These are phyloP conservation scores for Alternaria rosae DNA, from an alignment of 2,329 filamentous ascomycete genomes.

Conservation along the genomic window DNA sequence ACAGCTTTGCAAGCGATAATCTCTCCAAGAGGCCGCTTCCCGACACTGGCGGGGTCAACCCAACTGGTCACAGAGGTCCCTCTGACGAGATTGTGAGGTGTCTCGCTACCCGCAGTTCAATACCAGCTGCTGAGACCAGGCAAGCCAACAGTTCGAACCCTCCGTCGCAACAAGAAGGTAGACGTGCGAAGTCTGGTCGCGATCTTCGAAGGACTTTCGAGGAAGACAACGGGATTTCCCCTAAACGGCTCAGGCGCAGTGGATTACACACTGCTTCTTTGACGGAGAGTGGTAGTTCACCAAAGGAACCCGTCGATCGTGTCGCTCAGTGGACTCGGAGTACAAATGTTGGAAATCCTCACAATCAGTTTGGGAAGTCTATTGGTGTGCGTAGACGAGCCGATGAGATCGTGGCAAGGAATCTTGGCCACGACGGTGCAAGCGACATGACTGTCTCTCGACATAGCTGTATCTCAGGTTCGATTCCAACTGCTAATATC, in stretches of 20 bases:
- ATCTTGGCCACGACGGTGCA: slow-evolving; percentile 36
- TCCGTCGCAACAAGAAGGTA: slow-evolving; percentile 1
- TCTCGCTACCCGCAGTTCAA: slow-evolving; percentile 15
- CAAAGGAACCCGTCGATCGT: slow-evolving; percentile 4
- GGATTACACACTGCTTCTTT: slow-evolving; percentile 20
- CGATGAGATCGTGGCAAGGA: slow-evolving; percentile 20
- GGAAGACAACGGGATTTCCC: slow-evolving; percentile 1
- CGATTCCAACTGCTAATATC: slow-evolving; percentile 14
- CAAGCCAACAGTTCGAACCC: slow-evolving; percentile 13
- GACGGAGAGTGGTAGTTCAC: slow-evolving; percentile 9
- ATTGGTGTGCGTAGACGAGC: slow-evolving; percentile 6
- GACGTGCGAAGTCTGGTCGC: slow-evolving; percentile 26
- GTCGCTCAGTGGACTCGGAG: slow-evolving; percentile 8
- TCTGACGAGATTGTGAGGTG: slow-evolving; percentile 27
- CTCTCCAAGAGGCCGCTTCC: not conserved
- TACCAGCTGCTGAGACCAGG: slow-evolving; percentile 28
- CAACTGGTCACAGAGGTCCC: not conserved
- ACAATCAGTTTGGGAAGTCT: slow-evolving; percentile 17
- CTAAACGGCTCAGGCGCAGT: slow-evolving; percentile 13
- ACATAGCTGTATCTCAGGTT: slow-evolving; percentile 9
- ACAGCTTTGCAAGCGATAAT: slow-evolving; percentile 2
- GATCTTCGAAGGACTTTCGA: slow-evolving; percentile 32
- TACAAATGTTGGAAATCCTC: slow-evolving; percentile 4
- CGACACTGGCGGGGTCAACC: slow-evolving; percentile 3
- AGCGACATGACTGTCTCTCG: slow-evolving; percentile 24